Conservation (phyloP, 495 filamentous ascomycete species). For the Mycothermus thermophilus region DNA sequence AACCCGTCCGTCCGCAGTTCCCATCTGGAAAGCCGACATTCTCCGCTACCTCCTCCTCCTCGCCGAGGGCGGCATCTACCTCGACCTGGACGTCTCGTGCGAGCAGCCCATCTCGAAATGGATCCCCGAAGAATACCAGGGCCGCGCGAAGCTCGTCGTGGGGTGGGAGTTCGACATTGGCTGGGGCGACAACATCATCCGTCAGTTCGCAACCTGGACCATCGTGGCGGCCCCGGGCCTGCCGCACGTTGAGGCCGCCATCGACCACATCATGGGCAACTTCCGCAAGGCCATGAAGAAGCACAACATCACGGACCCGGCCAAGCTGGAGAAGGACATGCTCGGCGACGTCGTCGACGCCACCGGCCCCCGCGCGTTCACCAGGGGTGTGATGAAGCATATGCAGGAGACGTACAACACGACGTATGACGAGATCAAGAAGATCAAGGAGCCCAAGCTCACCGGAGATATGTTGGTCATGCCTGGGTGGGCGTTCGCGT, state of each 20-base stretch:
- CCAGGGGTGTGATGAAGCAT: slow-evolving; percentile 3
- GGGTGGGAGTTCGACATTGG: slow-evolving; percentile 10
- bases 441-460: slow-evolving; percentile 4
- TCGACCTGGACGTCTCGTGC: slow-evolving; percentile 10
- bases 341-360: slow-evolving; percentile 6
- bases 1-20: neutral
- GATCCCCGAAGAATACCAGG: neutral
- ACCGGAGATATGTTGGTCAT: slow-evolving; percentile 6
- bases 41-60: slow-evolving; percentile 8
- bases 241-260: slow-evolving; percentile 3
- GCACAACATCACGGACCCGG: neutral
- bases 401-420: neutral
- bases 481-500: slow-evolving; percentile 6
- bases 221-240: slow-evolving; percentile 2
- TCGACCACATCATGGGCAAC: slow-evolving; percentile 2
- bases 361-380: slow-evolving; percentile 4
- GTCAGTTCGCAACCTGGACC: slow-evolving; percentile 5
- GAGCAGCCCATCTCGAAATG: slow-evolving; percentile 2
- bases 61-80: slow-evolving; percentile 7
- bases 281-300: neutral
- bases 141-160: slow-evolving; percentile 1
- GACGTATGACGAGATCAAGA: neutral
- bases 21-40: slow-evolving; percentile 8
- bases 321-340: slow-evolving; percentile 2
- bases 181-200: slow-evolving; percentile 4